Evolutionary conservation across 1,284 basidiomycete genomes (phyloP).

Genomic region (Ustilago hordei): DNA sequence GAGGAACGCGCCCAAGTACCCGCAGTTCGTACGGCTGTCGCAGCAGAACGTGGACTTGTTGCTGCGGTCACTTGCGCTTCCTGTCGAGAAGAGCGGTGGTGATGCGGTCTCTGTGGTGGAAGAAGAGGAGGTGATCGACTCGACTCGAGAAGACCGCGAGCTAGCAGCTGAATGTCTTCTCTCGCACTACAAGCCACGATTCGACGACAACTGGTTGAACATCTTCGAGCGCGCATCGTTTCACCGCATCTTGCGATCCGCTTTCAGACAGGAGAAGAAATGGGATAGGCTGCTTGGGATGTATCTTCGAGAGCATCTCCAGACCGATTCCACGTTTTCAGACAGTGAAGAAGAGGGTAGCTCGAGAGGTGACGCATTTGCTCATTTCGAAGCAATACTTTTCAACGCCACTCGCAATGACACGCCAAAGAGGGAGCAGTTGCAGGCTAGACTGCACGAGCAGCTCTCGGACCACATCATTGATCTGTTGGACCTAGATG

Average conservation of each 20-base stretch:
- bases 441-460: slow-evolving; percentile 43
- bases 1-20: slow-evolving; percentile 95
- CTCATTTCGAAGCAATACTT: slow-evolving; percentile 48
- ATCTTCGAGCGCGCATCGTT: slow-evolving; percentile 88
- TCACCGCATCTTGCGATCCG: slow-evolving; percentile 85
- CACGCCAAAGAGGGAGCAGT: slow-evolving; percentile 7
- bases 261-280: slow-evolving; percentile 80
- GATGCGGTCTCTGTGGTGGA: background rate
- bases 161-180: slow-evolving; percentile 94
- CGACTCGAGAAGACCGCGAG: slow-evolving; percentile 89
- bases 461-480: slow-evolving; percentile 35
- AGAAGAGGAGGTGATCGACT: slow-evolving; percentile 21
- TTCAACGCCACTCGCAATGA: slow-evolving; percentile 36
- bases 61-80: slow-evolving; percentile 81
- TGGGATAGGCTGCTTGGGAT: slow-evolving; percentile 74
- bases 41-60: slow-evolving; percentile 80
- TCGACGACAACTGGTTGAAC: slow-evolving; percentile 77
- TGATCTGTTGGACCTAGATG: slow-evolving; percentile 75
- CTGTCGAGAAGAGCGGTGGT: slow-evolving; percentile 76
- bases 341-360: background rate
- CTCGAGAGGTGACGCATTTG: slow-evolving; percentile 28
- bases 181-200: slow-evolving; percentile 86
- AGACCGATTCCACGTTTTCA: background rate
- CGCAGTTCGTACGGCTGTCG: slow-evolving; percentile 83
- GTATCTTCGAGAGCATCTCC: slow-evolving; percentile 39